phyloP scores from a whole-genome alignment of 2,329 filamentous ascomycete genomes.

The Sclerotinia sclerotiorum region DNA sequence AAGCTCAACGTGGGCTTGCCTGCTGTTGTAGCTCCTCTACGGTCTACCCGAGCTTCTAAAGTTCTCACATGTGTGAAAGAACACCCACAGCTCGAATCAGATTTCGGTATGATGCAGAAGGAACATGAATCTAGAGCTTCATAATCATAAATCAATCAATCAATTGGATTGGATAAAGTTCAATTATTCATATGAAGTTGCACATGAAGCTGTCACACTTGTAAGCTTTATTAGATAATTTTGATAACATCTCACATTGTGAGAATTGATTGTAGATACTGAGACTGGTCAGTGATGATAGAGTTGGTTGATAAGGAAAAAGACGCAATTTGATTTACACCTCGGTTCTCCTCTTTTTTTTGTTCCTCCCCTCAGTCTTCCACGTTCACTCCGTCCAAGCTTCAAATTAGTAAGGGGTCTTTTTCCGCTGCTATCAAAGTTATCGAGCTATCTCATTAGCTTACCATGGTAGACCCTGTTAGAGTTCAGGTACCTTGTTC shows the following conservation, averaged over 20 bases:
- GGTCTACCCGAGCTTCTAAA: slow-evolving; percentile 3
- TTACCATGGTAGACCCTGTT: background rate
- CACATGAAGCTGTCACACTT: background rate
- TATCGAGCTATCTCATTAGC: background rate
- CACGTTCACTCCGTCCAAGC: background rate
- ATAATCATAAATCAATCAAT: background rate
- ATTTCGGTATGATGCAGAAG: background rate
- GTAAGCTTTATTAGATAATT: background rate
- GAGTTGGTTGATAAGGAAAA: background rate
- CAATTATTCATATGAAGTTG: background rate
- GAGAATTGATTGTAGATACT: no score
- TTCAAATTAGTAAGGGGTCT: background rate
- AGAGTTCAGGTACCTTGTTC: background rate
- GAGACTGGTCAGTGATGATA: background rate
- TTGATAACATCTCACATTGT: background rate
- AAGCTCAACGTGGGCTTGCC: background rate
- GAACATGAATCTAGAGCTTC: background rate
- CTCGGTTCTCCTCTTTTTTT: slow-evolving; percentile 1
- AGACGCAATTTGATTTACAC: background rate
- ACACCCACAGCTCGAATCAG: background rate
- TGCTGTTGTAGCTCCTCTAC: background rate
- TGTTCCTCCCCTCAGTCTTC: background rate
- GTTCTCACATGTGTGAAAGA: slow-evolving; percentile 5
- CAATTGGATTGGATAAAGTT: background rate
- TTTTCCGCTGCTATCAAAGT: background rate